Evolutionary conservation across 78 protist species (phyloP), one percentile per base, ranked within the genome.

Genomic region (Isochrysis galbana): DNA sequence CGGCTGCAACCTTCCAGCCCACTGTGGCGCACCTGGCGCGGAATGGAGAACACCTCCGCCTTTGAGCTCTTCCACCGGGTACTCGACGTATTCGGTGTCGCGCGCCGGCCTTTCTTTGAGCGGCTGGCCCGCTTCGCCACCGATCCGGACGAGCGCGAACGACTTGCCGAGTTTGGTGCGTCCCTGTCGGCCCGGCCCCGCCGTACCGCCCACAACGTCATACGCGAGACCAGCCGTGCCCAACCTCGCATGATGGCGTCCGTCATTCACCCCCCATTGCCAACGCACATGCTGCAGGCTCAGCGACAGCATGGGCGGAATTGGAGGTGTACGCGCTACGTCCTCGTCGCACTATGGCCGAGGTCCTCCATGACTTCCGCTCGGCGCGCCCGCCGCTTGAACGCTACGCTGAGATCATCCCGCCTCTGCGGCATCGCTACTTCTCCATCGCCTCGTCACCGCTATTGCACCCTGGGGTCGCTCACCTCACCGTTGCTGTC

Each of bases 91-190:
- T 38, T 3, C 84, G 84, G 34, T 26, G 46, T 39, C 47, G 47
- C 84, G 46, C 42, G 84, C 46, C 84, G 84, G 34, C 45, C 46
- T 19, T 38, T 39, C 22, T 74, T 36, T 45, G 84, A 41, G 84
- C 46, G 0, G 45, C 46, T 36, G 32, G 84, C 84, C 34, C 84
- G 45, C 34, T 74, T 1, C 45, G 46, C 84, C 39, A 4, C 11
- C 82, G 44, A 72, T 19, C 44, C 2, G 17, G 45, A 21, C 47
- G 47, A 74, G 84, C 29, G 29, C 42, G 84, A 10, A 29, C 42
- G 45, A 22, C 87, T 80, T 38, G 87, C 47, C 55, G 54, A 80
- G 87, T 26, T 44, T 51, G 87, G n/a, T n/a, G n/a, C n/a, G n/a
- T n/a, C n/a, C n/a, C n/a, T n/a, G n/a, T n/a, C n/a, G n/a, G n/a